phyloP scores from a whole-genome alignment of 1,284 basidiomycete genomes.

The Melanopsichium pennsylvanicum region DNA sequence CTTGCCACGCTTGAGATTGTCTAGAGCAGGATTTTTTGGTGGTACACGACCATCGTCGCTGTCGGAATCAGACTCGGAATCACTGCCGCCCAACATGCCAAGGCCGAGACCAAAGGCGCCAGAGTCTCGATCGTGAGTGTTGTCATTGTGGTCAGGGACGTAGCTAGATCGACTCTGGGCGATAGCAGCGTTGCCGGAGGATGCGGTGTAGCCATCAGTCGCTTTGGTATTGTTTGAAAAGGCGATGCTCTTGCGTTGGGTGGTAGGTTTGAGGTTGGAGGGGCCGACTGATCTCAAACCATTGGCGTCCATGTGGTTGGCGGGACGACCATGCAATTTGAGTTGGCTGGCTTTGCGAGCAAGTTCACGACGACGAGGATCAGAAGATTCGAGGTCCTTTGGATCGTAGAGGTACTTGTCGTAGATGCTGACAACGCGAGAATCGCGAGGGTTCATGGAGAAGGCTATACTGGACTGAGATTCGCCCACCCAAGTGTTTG shows the following conservation, averaged over 20 bases:
- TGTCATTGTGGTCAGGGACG: constrained; percentile 3
- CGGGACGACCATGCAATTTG: constrained; percentile 38
- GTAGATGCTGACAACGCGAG: constrained; percentile 56
- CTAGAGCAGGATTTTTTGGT: constrained; percentile 2
- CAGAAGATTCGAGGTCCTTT: constrained; percentile 46
- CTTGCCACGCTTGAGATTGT: background rate
- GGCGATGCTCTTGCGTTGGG: constrained; percentile 36
- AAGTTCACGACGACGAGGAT: constrained; percentile 46
- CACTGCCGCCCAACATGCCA: constrained; percentile 43
- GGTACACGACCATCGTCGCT: constrained; percentile 38
- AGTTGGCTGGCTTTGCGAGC: constrained; percentile 44
- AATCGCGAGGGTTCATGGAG: constrained; percentile 44
- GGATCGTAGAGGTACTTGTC: constrained; percentile 58
- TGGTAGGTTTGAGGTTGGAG: background rate
- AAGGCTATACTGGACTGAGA: constrained; percentile 37
- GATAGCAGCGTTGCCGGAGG: constrained; percentile 9
- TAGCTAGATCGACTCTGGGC: constrained; percentile 6
- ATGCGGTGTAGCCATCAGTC: constrained; percentile 20
- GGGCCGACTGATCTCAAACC: constrained; percentile 14
- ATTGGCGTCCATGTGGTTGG: constrained; percentile 41
- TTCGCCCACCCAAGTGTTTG: constrained; percentile 28
- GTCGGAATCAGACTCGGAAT: constrained; percentile 47
- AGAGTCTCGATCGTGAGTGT: constrained; percentile 32
- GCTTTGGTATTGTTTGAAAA: constrained; percentile 43
- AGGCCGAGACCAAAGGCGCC: constrained; percentile 50